phyloP scores from a whole-genome alignment of 495 filamentous ascomycete genomes.

The Xylaria venustula region DNA sequence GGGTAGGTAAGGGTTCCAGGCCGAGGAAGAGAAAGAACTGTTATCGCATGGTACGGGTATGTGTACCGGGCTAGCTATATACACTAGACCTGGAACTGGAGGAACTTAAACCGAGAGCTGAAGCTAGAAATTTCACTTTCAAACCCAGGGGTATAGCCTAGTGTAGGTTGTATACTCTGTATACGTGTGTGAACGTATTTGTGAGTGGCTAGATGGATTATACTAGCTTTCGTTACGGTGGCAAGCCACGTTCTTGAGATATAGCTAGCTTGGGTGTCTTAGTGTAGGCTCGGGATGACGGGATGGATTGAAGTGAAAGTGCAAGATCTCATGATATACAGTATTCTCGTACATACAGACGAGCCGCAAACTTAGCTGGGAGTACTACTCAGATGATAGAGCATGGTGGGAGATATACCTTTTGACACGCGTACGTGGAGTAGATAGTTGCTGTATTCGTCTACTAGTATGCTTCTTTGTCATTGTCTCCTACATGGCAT shows the following conservation, averaged over 20 bases:
- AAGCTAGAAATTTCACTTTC: background rate
- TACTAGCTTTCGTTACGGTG: background rate
- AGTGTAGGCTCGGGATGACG: background rate
- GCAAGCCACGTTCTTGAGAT: slow-evolving; percentile 3
- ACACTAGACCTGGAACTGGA: background rate
- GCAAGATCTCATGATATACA: background rate
- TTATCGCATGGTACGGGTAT: background rate
- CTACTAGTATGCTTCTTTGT: too few relatives aligned
- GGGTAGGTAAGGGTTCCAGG: background rate
- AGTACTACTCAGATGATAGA: too few relatives aligned
- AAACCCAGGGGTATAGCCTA: background rate
- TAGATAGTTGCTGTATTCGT: too few relatives aligned
- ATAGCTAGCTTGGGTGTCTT: background rate
- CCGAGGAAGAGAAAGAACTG: background rate
- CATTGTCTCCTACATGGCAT: too few relatives aligned
- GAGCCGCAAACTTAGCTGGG: background rate
- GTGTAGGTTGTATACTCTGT: too few relatives aligned
- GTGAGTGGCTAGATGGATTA: background rate
- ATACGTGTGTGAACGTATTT: too few relatives aligned
- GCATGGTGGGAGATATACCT: too few relatives aligned
- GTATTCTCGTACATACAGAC: too few relatives aligned
- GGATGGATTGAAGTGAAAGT: background rate
- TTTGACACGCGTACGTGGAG: too few relatives aligned
- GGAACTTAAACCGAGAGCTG: background rate
- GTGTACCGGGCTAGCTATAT: too few relatives aligned